These are phyloP conservation scores for Candida coquimbonensis DNA, from an alignment of 805 yeast species.

Conservation along the genomic window DNA sequence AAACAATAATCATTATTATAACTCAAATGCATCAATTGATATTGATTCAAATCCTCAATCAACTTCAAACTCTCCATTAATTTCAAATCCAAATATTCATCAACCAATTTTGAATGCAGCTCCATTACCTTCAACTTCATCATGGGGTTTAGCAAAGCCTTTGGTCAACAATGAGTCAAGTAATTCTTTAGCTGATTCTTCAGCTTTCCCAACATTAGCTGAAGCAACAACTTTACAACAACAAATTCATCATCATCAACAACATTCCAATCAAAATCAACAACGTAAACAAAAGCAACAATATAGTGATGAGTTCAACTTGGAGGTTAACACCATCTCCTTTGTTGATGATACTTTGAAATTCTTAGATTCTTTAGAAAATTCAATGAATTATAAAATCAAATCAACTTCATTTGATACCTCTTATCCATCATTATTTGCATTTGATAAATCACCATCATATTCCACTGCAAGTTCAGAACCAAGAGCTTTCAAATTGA, in stretches of 20 bases:
- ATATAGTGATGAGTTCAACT: slow-evolving; percentile 24
- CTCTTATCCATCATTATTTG: slow-evolving; percentile 40
- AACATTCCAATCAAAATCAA: slow-evolving; percentile 17
- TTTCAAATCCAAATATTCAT: slow-evolving; percentile 7
- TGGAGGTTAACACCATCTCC: slow-evolving; percentile 37
- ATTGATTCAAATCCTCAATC: neutral
- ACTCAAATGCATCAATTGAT: neutral
- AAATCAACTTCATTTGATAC: slow-evolving; percentile 25
- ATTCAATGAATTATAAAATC: slow-evolving; percentile 33
- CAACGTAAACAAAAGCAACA: slow-evolving; percentile 24
- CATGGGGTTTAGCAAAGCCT: slow-evolving; percentile 49
- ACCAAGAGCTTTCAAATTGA: slow-evolving; percentile 26
- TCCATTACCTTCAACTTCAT: slow-evolving; percentile 64
- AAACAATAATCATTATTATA: slow-evolving; percentile 7
- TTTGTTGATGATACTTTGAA: slow-evolving; percentile 43
- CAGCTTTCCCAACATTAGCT: slow-evolving; percentile 57
- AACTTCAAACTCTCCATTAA: slow-evolving; percentile 9
- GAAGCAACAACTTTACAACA: slow-evolving; percentile 29
- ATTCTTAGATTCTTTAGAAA: slow-evolving; percentile 29
- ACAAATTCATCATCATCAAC: slow-evolving; percentile 26
- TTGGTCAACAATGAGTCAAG: slow-evolving; percentile 11
- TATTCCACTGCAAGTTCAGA: slow-evolving; percentile 6
- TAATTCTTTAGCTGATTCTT: slow-evolving; percentile 37
- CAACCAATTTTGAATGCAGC: slow-evolving; percentile 27
- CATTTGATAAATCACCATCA: slow-evolving; percentile 26